A percentile compares a stretch with the other conserved stretches of the same genome.
These are phyloP conservation scores for Talaromyces verruculosus DNA, from an alignment of 2,329 filamentous ascomycete species.

Conservation along the genomic window DNA sequence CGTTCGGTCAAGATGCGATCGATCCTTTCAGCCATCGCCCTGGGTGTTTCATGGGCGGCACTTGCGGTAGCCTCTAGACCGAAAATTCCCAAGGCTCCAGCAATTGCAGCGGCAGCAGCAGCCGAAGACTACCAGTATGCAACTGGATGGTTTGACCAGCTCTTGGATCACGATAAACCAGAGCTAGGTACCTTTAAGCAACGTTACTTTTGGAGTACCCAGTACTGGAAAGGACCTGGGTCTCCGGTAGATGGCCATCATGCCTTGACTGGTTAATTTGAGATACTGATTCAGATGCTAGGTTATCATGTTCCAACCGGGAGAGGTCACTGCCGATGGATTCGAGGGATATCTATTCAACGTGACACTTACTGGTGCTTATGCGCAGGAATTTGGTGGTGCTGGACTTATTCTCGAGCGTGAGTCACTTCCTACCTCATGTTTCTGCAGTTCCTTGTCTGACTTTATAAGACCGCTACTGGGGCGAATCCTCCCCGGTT, in stretches of 20 bases:
- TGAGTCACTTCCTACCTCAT: conserved; percentile 28
- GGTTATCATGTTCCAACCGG: conserved; percentile 55
- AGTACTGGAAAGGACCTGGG: conserved; percentile 55
- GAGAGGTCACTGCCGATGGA: conserved; percentile 50
- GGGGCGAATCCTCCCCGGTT: conserved; percentile 58
- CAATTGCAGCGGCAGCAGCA: conserved; percentile 4
- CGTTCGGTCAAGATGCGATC: conserved; percentile 16
- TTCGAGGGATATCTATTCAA: conserved; percentile 56
- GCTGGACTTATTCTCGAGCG: conserved; percentile 59
- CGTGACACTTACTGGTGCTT: conserved; percentile 50
- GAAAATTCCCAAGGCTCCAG: background rate
- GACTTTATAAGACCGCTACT: conserved; percentile 53
- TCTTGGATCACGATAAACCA: conserved; percentile 60
- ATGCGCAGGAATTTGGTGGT: conserved; percentile 54
- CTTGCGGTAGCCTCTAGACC: conserved; percentile 8
- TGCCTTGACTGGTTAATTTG: background rate
- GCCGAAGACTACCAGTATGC: background rate
- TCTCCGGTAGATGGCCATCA: conserved; percentile 47
- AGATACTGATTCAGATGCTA: conserved; percentile 23
- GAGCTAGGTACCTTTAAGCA: conserved; percentile 57
- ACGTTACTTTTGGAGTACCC: conserved; percentile 54
- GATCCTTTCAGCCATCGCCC: conserved; percentile 7
- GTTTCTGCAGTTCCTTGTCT: background rate
- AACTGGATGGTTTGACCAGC: conserved; percentile 52
- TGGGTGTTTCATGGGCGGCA: conserved; percentile 15